Base-by-base conservation (phyloP, 1,284 basidiomycete species). In the Pyrrhoderma noxium region DNA sequence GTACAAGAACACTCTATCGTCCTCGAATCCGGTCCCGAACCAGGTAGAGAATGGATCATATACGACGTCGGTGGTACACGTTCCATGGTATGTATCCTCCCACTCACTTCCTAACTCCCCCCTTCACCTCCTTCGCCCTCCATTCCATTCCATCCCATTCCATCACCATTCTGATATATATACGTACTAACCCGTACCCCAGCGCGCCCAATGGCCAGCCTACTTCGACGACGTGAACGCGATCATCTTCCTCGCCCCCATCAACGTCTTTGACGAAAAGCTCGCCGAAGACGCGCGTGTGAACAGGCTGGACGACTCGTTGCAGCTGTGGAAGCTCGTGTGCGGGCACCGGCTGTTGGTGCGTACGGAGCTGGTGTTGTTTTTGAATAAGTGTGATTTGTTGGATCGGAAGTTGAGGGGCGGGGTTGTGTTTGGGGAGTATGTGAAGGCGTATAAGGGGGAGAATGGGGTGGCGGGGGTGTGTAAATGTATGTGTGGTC, bases 181-280 rank as follows among this genome's bases (percentile, higher is more conserved):
- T 50, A 19, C 11, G 37, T 27, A 25, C 1, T 42, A 16, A 34
- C 5, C 13, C 43, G 4, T 8, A 9, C 19, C 18, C 21, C 22
- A 31, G 66, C 67, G 68, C 16, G 61, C 65, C 3, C 64, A 64
- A 7, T 71, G 69, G 69, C 61, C 67, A 8, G 75, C 82, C 2
- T 88, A 77, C 62, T 87, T 87, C 56, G 80, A 85, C 56, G 82
- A 85, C 62, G 72, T 82, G 46, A 75, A 80, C 53, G 80, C 82
- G 25, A 80, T 84, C 52, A 78, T 84, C 36, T 85, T 85, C 66
- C 71, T 87, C 47, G 84, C 81, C 58, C 79, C 81, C 56, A 79
- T 88, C 56, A 80, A 76, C 34, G 76, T 76, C 59, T 85, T 85
- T 60, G 77, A 85, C 59, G 79, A 84, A 62, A 71, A 72, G 2